Conservation (phyloP, 2,329 filamentous ascomycete genomes). For the Pseudogymnoascus sp. region DNA sequence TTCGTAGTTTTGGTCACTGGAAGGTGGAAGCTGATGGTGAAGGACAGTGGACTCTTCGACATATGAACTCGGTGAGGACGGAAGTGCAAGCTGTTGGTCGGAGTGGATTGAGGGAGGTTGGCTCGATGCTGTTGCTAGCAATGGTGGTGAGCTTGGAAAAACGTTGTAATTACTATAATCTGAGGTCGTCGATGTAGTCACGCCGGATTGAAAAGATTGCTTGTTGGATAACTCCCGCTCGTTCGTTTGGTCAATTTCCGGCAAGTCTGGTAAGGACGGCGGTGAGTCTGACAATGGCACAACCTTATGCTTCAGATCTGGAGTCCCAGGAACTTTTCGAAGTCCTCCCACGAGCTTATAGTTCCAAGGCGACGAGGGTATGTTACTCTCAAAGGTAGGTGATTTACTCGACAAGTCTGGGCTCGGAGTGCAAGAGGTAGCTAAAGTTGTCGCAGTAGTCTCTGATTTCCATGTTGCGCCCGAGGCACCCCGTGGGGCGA, state of each 20-base stretch:
- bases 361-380: conserved; percentile 27
- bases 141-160: conserved; percentile 20
- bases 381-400: conserved; percentile 27
- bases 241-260: conserved; percentile 17
- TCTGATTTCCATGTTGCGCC: conserved; percentile 23
- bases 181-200: conserved; percentile 26
- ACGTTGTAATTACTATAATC: conserved; percentile 30
- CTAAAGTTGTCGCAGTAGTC: conserved; percentile 15
- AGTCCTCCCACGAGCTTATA: conserved; percentile 30
- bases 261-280: conserved; percentile 1
- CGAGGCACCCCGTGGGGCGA: conserved; percentile 14
- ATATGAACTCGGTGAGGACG: background rate
- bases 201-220: conserved; percentile 28
- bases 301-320: conserved; percentile 27
- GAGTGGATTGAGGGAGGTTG: conserved; percentile 16
- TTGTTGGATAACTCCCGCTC: conserved; percentile 26
- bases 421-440: conserved; percentile 13
- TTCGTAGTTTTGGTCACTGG: conserved; percentile 40
- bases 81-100: conserved; percentile 1
- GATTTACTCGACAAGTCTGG: conserved; percentile 22
- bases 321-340: conserved; percentile 30
- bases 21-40: conserved; percentile 8
- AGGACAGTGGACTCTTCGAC: conserved; percentile 9
- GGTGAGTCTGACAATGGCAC: conserved; percentile 2
- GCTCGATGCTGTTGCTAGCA: conserved; percentile 19